phyloP scores from a whole-genome alignment of 2,329 filamentous ascomycete genomes.

The Aspergillus melleus region DNA sequence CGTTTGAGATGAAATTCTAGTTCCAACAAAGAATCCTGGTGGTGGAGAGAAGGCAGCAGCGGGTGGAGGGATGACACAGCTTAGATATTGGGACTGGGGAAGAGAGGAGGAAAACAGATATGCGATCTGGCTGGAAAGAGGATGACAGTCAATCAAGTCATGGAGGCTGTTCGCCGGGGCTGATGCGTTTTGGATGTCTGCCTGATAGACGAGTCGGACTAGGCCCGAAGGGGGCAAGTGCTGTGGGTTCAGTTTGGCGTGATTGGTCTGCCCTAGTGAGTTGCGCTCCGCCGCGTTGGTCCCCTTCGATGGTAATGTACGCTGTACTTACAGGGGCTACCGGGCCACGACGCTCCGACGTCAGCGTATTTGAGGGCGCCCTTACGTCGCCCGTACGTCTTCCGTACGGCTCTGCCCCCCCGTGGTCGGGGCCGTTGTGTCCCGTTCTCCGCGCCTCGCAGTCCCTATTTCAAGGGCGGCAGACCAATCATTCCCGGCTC shows the following conservation, averaged over 20 bases:
- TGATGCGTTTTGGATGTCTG: slow-evolving; percentile 38
- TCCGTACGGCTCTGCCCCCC: neutral
- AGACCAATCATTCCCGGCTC: neutral
- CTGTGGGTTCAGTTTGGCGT: neutral
- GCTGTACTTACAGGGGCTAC: neutral
- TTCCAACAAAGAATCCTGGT: neutral
- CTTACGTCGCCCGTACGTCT: neutral
- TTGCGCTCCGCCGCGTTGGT: neutral
- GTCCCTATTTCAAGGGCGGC: neutral
- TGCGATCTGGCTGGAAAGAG: slow-evolving; percentile 16
- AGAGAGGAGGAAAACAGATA: slow-evolving; percentile 12
- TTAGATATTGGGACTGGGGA: slow-evolving; percentile 7
- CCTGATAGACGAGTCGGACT: slow-evolving; percentile 37
- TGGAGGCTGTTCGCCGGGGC: slow-evolving; percentile 26
- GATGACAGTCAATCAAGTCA: slow-evolving; percentile 6
- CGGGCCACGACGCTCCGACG: neutral
- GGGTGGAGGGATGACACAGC: neutral
- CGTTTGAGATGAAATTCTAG: neutral
- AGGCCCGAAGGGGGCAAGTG: slow-evolving; percentile 20
- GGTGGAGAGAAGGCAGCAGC: slow-evolving; percentile 1
- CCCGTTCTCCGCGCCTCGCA: slow-evolving; percentile 11
- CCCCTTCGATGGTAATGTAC: neutral
- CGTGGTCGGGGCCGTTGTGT: slow-evolving; percentile 7
- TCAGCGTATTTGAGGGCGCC: neutral
- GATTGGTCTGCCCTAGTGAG: slow-evolving; percentile 3